These are phyloP conservation scores for Syncephalastrum monosporum DNA, from an alignment of 371 early-diverging fungal genomes.

Conservation along the genomic window DNA sequence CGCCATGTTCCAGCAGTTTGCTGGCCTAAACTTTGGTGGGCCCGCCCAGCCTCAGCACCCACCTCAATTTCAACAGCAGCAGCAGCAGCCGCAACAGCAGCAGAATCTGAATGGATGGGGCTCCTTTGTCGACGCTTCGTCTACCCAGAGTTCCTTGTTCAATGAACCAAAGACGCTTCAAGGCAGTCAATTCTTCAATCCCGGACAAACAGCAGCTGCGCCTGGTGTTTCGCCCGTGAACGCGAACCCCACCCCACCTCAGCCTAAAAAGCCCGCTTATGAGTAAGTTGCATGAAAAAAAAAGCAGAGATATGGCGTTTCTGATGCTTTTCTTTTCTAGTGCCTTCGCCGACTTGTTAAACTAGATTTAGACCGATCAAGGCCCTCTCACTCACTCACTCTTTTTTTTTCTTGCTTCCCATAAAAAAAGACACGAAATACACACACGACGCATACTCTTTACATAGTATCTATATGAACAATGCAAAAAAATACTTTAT, in stretches of 20 bases:
- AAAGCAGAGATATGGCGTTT: too few relatives aligned
- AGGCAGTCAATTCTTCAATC: conserved; percentile 43
- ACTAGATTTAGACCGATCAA: conserved; percentile 13
- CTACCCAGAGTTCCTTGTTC: conserved; percentile 15
- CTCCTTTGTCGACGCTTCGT: conserved; percentile 13
- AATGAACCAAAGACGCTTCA: conserved; percentile 25
- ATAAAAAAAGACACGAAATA: neutral
- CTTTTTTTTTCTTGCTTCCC: neutral
- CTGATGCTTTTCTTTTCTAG: conserved; percentile 11
- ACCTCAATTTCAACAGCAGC: conserved; percentile 15
- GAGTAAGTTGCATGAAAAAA: conserved; percentile 16
- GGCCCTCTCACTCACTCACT: neutral
- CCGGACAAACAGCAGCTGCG: conserved; percentile 1
- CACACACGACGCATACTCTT: too few relatives aligned
- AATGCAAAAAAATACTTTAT: too few relatives aligned
- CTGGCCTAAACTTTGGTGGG: conserved; percentile 30
- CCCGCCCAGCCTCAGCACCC: conserved; percentile 21
- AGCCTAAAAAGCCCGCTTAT: conserved; percentile 14
- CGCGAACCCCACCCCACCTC: conserved; percentile 4
- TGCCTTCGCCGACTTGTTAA: conserved; percentile 47
- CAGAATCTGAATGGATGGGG: conserved; percentile 23
- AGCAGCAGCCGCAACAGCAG: conserved; percentile 11
- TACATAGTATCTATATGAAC: too few relatives aligned
- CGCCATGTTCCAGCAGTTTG: conserved; percentile 32
- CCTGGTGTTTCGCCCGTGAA: conserved; percentile 1